phyloP scores from a whole-genome alignment of 345 rosid species.

The Cardiospermum halicacabum region DNA sequence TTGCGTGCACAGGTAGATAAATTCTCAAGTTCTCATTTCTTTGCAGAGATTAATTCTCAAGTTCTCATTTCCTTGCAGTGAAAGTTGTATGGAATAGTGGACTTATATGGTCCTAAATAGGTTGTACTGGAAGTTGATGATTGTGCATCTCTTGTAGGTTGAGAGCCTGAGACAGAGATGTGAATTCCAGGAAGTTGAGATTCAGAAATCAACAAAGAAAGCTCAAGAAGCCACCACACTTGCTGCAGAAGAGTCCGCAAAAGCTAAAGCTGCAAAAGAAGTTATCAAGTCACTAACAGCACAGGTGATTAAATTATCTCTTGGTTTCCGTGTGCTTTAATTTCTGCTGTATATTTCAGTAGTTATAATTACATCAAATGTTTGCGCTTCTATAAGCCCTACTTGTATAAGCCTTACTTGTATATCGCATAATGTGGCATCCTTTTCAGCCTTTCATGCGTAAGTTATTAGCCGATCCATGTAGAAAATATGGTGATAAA shows the following conservation, averaged over 20 bases:
- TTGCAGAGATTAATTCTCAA: conserved; percentile 1
- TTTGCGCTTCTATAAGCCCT: neutral
- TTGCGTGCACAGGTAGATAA: conserved; percentile 87
- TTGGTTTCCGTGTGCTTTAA: neutral
- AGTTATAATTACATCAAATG: neutral
- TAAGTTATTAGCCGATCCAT: too few species aligned
- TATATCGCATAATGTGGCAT: too few species aligned
- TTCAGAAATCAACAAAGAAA: conserved; percentile 72
- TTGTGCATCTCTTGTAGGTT: conserved; percentile 44
- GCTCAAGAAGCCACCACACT: conserved; percentile 70
- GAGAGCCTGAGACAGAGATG: conserved; percentile 70
- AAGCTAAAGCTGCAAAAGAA: conserved; percentile 88
- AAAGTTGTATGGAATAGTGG: neutral
- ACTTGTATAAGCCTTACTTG: neutral
- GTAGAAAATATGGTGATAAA: too few species aligned
- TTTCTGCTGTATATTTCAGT: neutral
- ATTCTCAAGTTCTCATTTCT: conserved; percentile 10
- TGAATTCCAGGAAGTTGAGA: conserved; percentile 83
- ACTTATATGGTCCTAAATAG: neutral
- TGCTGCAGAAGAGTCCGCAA: conserved; percentile 79
- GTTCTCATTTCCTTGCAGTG: neutral
- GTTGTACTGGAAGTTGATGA: conserved; percentile 10
- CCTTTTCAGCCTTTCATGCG: neutral
- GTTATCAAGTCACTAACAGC: conserved; percentile 91
- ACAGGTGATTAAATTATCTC: conserved; percentile 48